Conservation (phyloP, 108 stramenopile genomes). For the Cyclotella choctawhatcheeana region DNA sequence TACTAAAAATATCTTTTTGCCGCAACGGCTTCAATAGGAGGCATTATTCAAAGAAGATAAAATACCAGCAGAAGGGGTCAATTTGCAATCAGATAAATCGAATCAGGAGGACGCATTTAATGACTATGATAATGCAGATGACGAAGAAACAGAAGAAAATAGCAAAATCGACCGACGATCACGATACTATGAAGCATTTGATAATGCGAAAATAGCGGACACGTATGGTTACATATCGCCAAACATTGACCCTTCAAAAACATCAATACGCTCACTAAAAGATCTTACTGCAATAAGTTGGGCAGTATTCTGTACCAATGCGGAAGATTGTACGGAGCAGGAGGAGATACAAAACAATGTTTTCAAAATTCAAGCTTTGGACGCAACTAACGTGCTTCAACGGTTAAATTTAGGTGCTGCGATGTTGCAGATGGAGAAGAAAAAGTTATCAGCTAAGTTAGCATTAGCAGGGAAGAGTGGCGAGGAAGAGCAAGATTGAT, state of each 20-base stretch:
- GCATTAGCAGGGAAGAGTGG: conserved; percentile 54
- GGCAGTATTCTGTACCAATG: conserved; percentile 77
- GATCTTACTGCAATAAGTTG: conserved; percentile 82
- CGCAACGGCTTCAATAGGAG: too few species aligned
- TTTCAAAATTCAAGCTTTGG: conserved; percentile 70
- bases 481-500: conserved; percentile 18
- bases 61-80: conserved; percentile 36
- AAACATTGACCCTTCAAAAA: background rate
- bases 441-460: conserved; percentile 55
- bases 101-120: conserved; percentile 24
- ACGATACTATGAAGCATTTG: conserved; percentile 43
- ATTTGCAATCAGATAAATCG: conserved; percentile 6
- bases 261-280: conserved; percentile 52
- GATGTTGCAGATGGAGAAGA: conserved; percentile 73
- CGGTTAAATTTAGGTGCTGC: conserved; percentile 68
- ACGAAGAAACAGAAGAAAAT: conserved; percentile 36
- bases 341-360: conserved; percentile 56
- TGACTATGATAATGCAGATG: conserved; percentile 39
- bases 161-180: conserved; percentile 19
- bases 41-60: conserved; percentile 42
- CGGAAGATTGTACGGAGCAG: conserved; percentile 47
- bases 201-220: conserved; percentile 50
- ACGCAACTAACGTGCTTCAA: conserved; percentile 61
- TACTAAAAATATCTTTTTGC: too few species aligned
- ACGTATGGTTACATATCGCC: conserved; percentile 33